Evolutionary conservation across 1,284 basidiomycete genomes (phyloP).

Genomic region (Inonotus obliquus): DNA sequence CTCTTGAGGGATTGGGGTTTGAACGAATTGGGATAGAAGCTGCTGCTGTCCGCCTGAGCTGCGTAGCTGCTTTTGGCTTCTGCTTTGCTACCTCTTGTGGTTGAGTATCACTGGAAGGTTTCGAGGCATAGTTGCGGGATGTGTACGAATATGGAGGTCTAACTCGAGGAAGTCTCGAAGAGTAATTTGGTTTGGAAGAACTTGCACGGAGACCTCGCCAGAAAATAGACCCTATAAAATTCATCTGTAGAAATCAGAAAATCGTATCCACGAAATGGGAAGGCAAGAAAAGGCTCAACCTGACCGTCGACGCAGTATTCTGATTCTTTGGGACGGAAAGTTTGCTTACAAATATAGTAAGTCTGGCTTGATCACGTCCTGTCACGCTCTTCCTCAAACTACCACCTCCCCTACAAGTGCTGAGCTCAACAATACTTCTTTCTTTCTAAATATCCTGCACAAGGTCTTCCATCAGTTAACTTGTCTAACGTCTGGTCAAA

Average conservation of each 20-base stretch:
- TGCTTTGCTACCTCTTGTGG: slow-evolving; percentile 34
- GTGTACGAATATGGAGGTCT: background rate
- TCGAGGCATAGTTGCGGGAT: background rate
- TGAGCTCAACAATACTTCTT: background rate
- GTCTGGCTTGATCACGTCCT: background rate
- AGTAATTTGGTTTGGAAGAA: slow-evolving; percentile 2
- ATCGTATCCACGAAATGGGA: background rate
- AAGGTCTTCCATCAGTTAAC: background rate
- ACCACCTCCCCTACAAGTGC: background rate
- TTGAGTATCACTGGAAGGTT: background rate
- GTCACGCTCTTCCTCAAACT: background rate
- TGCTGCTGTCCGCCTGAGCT: slow-evolving; percentile 65
- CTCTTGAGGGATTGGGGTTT: slow-evolving; percentile 74
- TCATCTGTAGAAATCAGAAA: slow-evolving; percentile 9
- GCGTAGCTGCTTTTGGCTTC: slow-evolving; percentile 72
- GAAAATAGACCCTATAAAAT: slow-evolving; percentile 4
- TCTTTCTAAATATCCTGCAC: background rate
- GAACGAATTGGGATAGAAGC: slow-evolving; percentile 72
- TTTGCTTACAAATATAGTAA: background rate
- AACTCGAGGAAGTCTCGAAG: background rate
- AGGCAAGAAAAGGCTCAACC: too few species aligned
- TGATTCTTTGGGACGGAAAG: background rate
- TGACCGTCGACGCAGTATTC: too few species aligned
- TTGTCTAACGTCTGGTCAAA: background rate
- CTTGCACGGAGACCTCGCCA: slow-evolving; percentile 10